phyloP scores from a whole-genome alignment of 169 alveolate species.

The Cryptosporidium parvum region DNA sequence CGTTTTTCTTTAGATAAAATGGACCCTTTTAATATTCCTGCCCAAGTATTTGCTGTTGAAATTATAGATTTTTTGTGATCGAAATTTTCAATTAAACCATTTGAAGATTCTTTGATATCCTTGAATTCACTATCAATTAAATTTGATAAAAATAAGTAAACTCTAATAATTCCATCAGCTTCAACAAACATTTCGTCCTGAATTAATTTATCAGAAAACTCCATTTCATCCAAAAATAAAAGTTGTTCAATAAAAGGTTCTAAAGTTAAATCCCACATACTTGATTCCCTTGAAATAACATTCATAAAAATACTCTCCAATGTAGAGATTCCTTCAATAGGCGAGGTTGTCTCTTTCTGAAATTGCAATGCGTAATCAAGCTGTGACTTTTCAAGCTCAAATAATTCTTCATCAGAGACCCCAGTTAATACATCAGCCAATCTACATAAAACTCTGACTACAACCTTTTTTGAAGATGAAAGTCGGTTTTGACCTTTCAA shows the following conservation, averaged over 20 bases:
- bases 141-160: conserved; percentile 32
- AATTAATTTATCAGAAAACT: conserved; percentile 26
- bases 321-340: conserved; percentile 24
- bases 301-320: conserved; percentile 43
- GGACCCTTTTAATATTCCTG: conserved; percentile 65
- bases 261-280: conserved; percentile 56
- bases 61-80: conserved; percentile 18
- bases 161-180: conserved; percentile 42
- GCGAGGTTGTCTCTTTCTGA: conserved; percentile 19
- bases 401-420: conserved; percentile 30
- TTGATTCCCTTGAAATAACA: conserved; percentile 44
- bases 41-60: conserved; percentile 59
- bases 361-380: conserved; percentile 21
- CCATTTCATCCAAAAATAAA: conserved; percentile 64
- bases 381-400: conserved; percentile 44
- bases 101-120: neutral
- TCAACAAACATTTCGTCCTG: conserved; percentile 44
- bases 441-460: conserved; percentile 50
- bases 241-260: conserved; percentile 55
- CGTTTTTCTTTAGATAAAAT: conserved; percentile 21
- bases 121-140: conserved; percentile 2
- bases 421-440: conserved; percentile 58
- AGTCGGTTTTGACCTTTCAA: conserved; percentile 68
- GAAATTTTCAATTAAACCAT: neutral
- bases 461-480: conserved; percentile 60